Evolutionary conservation across 2,329 filamentous ascomycete species (phyloP).

Genomic region (Pochonia chlamydosporia): DNA sequence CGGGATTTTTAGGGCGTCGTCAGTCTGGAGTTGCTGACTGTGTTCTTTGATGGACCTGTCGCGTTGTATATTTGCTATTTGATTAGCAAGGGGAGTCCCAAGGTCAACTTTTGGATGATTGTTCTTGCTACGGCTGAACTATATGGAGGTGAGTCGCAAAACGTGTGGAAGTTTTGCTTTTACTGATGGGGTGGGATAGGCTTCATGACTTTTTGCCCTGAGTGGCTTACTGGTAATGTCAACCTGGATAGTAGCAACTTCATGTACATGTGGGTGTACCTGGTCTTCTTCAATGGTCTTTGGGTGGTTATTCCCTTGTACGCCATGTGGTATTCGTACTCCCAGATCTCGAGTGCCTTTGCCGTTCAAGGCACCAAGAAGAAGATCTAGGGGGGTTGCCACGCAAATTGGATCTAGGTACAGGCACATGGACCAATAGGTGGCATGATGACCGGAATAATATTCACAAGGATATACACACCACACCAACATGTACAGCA

Average conservation of each 20-base stretch:
- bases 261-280: slow-evolving; percentile 63
- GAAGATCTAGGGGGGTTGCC: slow-evolving; percentile 4
- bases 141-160: slow-evolving; percentile 62
- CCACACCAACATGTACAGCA: no score
- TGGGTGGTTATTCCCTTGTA: slow-evolving; percentile 62
- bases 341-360: slow-evolving; percentile 52
- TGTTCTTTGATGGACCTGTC: slow-evolving; percentile 55
- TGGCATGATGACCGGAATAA: no score
- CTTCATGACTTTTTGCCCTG: slow-evolving; percentile 67
- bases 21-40: slow-evolving; percentile 60
- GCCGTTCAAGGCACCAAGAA: slow-evolving; percentile 24
- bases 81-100: slow-evolving; percentile 48
- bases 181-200: slow-evolving; percentile 29
- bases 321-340: slow-evolving; percentile 47
- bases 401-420: no score
- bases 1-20: slow-evolving; percentile 42
- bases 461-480: no score
- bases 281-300: slow-evolving; percentile 63
- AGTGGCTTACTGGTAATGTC: slow-evolving; percentile 57
- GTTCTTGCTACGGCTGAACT: slow-evolving; percentile 60
- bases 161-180: slow-evolving; percentile 11
- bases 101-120: slow-evolving; percentile 56
- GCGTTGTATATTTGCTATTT: slow-evolving; percentile 55
- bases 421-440: no score
- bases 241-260: slow-evolving; percentile 62